Percentiles rank a stretch among this genome's conserved stretches.
phyloP scores from a whole-genome alignment of 768 basidiomycete genomes.

The Collybia nuda region DNA sequence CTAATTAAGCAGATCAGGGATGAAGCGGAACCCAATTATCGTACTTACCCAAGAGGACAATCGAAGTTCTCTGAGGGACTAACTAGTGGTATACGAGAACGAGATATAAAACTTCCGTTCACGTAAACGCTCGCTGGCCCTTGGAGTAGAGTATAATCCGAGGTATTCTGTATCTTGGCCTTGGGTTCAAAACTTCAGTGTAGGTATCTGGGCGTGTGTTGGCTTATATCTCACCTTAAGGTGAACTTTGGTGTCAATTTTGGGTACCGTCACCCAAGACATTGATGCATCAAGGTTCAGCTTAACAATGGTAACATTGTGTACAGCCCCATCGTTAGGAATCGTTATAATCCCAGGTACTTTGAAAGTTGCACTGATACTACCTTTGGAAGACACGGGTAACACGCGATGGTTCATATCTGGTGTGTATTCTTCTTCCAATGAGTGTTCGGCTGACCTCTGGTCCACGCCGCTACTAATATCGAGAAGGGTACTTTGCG shows the following conservation, averaged over 20 bases:
- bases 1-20: constrained; percentile 15
- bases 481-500: no score
- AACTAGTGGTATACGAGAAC: constrained; percentile 18
- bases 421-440: background rate
- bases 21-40: background rate
- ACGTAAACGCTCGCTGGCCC: constrained; percentile 25
- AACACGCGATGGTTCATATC: background rate
- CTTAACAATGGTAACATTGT: constrained; percentile 9
- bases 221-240: background rate
- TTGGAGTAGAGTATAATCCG: constrained; percentile 21
- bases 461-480: no score
- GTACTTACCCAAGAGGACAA: constrained; percentile 24
- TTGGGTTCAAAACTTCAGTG: background rate
- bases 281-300: constrained; percentile 7
- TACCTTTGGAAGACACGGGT: constrained; percentile 4
- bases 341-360: constrained; percentile 9
- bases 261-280: constrained; percentile 9
- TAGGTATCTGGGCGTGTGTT: background rate
- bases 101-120: constrained; percentile 30
- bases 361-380: constrained; percentile 9
- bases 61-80: constrained; percentile 28
- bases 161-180: constrained; percentile 26
- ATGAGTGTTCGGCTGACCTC: no score
- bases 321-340: constrained; percentile 13
- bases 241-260: constrained; percentile 4